Evolutionary conservation across 2,329 filamentous ascomycete species (phyloP).

Genomic region (Phialocephala subalpina): DNA sequence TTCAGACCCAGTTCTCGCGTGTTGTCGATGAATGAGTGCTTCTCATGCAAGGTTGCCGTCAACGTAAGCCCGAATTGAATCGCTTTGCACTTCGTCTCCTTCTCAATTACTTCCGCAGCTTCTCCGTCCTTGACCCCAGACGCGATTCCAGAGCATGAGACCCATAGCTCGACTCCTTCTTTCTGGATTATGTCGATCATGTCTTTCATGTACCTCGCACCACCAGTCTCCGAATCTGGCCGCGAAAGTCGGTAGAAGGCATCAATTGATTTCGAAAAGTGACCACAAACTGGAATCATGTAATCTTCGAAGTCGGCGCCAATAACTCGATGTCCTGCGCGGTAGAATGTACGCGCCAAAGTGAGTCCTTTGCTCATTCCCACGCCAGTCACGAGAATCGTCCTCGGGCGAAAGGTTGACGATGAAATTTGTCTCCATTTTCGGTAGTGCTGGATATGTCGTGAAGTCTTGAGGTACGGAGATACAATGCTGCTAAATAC

Average conservation of each 20-base stretch:
- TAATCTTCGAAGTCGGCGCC: slow-evolving; percentile 68
- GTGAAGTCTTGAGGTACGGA: slow-evolving; percentile 23
- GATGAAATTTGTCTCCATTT: slow-evolving; percentile 36
- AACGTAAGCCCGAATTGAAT: slow-evolving; percentile 68
- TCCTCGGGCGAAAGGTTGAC: slow-evolving; percentile 45
- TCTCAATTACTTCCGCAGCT: slow-evolving; percentile 68
- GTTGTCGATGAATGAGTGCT: slow-evolving; percentile 69
- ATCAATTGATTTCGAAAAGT: slow-evolving; percentile 32
- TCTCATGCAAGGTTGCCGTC: slow-evolving; percentile 67
- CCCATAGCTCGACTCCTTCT: slow-evolving; percentile 75
- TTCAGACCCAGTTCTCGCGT: slow-evolving; percentile 61
- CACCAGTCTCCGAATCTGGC: slow-evolving; percentile 13
- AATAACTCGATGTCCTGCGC: slow-evolving; percentile 72
- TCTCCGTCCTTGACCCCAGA: slow-evolving; percentile 72
- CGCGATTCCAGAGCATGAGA: slow-evolving; percentile 75
- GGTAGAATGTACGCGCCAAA: slow-evolving; percentile 70
- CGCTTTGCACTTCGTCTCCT: slow-evolving; percentile 63
- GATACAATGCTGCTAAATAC: slow-evolving; percentile 26
- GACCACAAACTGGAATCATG: slow-evolving; percentile 33
- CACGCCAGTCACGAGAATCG: slow-evolving; percentile 76
- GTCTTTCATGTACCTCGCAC: slow-evolving; percentile 60
- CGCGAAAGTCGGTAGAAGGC: slow-evolving; percentile 47
- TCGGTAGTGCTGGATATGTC: slow-evolving; percentile 28
- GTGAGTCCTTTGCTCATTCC: slow-evolving; percentile 75
- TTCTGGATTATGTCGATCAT: slow-evolving; percentile 65